Base-by-base conservation (phyloP, 164 flowering plant genomes). In the Vitis labrusca region DNA sequence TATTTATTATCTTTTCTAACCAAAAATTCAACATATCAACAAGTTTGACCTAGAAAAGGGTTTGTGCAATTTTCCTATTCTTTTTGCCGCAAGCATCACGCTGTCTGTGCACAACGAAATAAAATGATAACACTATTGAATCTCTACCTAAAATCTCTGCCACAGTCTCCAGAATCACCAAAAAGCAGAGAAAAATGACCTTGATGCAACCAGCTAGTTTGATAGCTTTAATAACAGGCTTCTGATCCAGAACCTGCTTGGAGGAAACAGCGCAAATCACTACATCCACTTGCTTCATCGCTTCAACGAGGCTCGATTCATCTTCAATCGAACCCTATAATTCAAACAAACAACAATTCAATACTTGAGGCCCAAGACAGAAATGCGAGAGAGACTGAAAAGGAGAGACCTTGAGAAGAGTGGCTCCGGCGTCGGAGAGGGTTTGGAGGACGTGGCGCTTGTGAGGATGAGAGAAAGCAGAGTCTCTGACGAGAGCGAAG, bases 251-350 rank as follows among this genome's bases (percentile, higher is more conserved):
- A 58, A 61, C 90, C 44, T 87, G 89, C 58, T 76, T 86, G 1
- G 89, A 54, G 0, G 90, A 59, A 66, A 89, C 82, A 14, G 94
- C 87, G 63, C 85, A 89, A 17, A 92, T 92, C 66, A 92, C 95
- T 7, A 90, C 90, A 73, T 90, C 94, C 19, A 90, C 95, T 74
- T 74, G 84, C 78, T 85, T 80, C 56, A 92, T 54, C 0, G 94
- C 94, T 72, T 81, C 82, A 10, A 79, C 50, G 0, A 92, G 73
- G 57, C 84, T 86, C 71, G 67, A 58, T 49, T 81, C 81, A 73
- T 92, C 95, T 54, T 88, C 77, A 57, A 92, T 61, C 3, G 91
- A 89, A 63, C 97, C 97, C 97, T 91, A 65, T 1, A 78, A 53
- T 37, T 29, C 62, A 67, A 11, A 56, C 14, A 52, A 71, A 53